Evolutionary conservation across 345 rosid genomes (phyloP), one percentile per base, ranked within the genome.

Genomic region (Raphanus raphanistrum): DNA sequence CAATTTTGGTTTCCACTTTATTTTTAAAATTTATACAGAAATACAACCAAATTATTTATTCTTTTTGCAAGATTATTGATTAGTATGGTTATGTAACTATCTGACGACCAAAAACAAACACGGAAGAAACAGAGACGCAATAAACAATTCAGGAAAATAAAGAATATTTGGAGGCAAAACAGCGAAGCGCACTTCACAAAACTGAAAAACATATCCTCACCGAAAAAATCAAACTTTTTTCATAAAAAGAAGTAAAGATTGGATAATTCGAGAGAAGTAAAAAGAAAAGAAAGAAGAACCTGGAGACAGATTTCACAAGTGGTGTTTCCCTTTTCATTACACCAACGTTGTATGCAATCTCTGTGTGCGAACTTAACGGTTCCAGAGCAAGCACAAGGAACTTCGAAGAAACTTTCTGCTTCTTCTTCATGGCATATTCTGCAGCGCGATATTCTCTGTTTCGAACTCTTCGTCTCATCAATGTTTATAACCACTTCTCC

Each of bases 321-420:
- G 10, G 94, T 91, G 85, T 86, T 91, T 59, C 99, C 98, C 85
- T 95, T 95, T 87, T 92, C 97, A 72, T 95, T 54, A n/a, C 98
- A 92, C 99, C 99, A 95, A 74, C 96, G 87, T 92, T 95, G 98
- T 83, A 92, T 90, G 64, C 99, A 92, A 79, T 89, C 90, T 84
- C 98, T 91, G 68, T 92, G 83, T 31, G 79, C 83, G 33, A 75
- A 80, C 83, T 95, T 90, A 67, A 88, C 94, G 7, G 99, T 89
- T 48, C 99, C 99, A 0, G 97, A 95, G 71, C 99, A 95, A 82
- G 93, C 87, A 76, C 98, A 95, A 8, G 98, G 98, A 79, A 89
- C 90, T 84, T 95, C 99, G 43, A 95, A 76, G 78, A 90, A 90
- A 79, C 91, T 94, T 29, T 86, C 85, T 69, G 89, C 94, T 59